A percentile compares a stretch with the other conserved stretches of the same genome.
Evolutionary conservation across 768 basidiomycete species (phyloP).

Genomic region (Leucocoprinus sp.): DNA sequence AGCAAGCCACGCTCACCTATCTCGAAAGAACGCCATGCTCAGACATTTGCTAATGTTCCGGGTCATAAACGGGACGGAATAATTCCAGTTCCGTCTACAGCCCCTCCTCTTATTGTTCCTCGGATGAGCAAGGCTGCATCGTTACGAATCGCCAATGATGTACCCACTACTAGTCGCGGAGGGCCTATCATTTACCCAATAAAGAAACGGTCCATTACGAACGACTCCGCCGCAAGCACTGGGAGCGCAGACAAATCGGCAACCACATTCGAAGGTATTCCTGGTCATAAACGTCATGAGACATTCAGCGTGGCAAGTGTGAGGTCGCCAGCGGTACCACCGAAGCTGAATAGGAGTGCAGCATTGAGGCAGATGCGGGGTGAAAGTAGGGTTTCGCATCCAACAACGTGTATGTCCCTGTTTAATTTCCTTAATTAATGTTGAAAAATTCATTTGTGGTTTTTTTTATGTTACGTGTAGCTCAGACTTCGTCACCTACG

Average conservation of each 20-base stretch:
- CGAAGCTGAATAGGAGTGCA: slow-evolving; percentile 75
- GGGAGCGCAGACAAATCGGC: slow-evolving; percentile 23
- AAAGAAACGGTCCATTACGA: slow-evolving; percentile 28
- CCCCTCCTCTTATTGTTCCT: slow-evolving; percentile 62
- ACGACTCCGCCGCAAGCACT: slow-evolving; percentile 13
- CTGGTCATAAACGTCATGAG: slow-evolving; percentile 77
- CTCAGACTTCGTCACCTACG: slow-evolving; percentile 38
- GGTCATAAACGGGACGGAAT: slow-evolving; percentile 69
- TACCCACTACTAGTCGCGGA: slow-evolving; percentile 15
- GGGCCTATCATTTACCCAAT: slow-evolving; percentile 20
- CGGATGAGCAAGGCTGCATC: slow-evolving; percentile 72
- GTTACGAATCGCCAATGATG: slow-evolving; percentile 48
- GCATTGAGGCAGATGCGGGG: slow-evolving; percentile 51
- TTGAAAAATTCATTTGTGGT: neutral
- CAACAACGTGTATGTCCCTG: slow-evolving; percentile 55
- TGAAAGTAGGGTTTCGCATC: slow-evolving; percentile 38
- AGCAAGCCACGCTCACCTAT: slow-evolving; percentile 41
- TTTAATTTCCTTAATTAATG: neutral
- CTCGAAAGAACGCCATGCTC: slow-evolving; percentile 50
- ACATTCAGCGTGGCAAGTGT: slow-evolving; percentile 64
- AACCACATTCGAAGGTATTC: slow-evolving; percentile 67
- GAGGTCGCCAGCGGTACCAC: slow-evolving; percentile 56
- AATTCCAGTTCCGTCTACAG: slow-evolving; percentile 68
- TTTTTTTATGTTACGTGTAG: slow-evolving; percentile 21
- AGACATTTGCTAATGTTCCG: slow-evolving; percentile 71